Percentiles rank a stretch among this genome's conserved stretches.
These are phyloP conservation scores for Lantana camara DNA, from an alignment of 257 asterid genomes.

Conservation along the genomic window DNA sequence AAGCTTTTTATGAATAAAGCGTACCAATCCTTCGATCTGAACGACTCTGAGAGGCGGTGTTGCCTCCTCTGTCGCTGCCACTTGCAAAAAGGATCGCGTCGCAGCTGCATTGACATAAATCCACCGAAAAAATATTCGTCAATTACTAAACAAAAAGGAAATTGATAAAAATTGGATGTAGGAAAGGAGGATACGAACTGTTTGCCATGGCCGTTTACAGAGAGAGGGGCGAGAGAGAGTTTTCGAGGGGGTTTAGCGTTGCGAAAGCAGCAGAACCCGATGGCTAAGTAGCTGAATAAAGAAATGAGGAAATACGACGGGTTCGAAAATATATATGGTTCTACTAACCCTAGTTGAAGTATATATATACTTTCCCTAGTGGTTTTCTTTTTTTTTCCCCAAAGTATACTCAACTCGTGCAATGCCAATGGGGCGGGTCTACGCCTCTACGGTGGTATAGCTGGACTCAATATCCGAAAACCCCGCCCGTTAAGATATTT, in stretches of 20 bases:
- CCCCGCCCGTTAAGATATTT: too few relatives aligned
- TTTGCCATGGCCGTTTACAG: constrained; percentile 36
- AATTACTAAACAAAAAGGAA: not conserved
- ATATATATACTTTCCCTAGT: too few relatives aligned
- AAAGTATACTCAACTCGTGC: too few relatives aligned
- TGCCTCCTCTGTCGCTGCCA: constrained; percentile 80
- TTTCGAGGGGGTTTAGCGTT: not conserved
- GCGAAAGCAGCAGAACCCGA: constrained; percentile 20
- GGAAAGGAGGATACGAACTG: constrained; percentile 25
- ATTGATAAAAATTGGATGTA: not conserved
- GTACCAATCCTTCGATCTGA: constrained; percentile 97
- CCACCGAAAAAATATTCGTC: constrained; percentile 1
- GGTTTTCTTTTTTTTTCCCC: too few relatives aligned
- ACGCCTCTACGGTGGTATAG: too few relatives aligned
- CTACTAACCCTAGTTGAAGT: too few relatives aligned
- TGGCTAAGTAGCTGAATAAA: too few relatives aligned
- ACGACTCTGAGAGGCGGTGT: constrained; percentile 91
- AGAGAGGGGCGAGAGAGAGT: too few relatives aligned
- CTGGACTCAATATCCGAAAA: too few relatives aligned
- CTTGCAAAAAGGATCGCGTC: constrained; percentile 84
- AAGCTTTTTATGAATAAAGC: not conserved
- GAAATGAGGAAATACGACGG: too few relatives aligned
- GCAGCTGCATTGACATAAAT: constrained; percentile 44
- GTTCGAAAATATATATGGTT: too few relatives aligned
- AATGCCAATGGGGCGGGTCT: too few relatives aligned